Evolutionary conservation across 495 filamentous ascomycete genomes (phyloP).

Genomic region (Acidomyces sp.): DNA sequence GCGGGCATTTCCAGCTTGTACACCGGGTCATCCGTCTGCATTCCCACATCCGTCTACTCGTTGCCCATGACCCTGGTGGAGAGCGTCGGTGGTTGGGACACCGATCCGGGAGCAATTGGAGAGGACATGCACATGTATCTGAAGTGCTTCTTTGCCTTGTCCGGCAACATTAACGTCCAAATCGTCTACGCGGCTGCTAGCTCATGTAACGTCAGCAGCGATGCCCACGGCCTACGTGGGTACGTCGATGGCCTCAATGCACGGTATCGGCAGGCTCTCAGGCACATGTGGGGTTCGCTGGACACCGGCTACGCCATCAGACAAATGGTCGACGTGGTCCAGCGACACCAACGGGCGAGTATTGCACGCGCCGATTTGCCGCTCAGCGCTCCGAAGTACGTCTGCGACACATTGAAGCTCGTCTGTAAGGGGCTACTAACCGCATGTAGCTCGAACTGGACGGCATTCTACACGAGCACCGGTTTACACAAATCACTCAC

Average conservation of each 20-base stretch:
- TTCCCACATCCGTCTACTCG: conserved; percentile 59
- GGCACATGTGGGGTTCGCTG: conserved; percentile 63
- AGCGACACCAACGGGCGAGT: neutral
- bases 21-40: conserved; percentile 42
- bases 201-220: conserved; percentile 52
- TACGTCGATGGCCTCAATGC: conserved; percentile 40
- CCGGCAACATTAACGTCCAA: conserved; percentile 42
- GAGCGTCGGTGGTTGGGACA: conserved; percentile 53
- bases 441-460: conserved; percentile 6
- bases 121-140: conserved; percentile 65
- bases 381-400: conserved; percentile 13
- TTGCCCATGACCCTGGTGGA: conserved; percentile 48
- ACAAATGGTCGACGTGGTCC: conserved; percentile 8
- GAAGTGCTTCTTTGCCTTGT: conserved; percentile 60
- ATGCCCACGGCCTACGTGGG: conserved; percentile 36
- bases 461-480: conserved; percentile 9
- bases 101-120: conserved; percentile 52
- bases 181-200: conserved; percentile 48
- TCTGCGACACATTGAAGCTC: neutral
- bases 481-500: conserved; percentile 6
- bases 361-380: conserved; percentile 2
- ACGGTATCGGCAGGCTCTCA: conserved; percentile 50
- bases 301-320: conserved; percentile 46
- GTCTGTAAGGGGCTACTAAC: conserved; percentile 1
- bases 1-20: conserved; percentile 55